Evolutionary conservation across 129 eudicot species (phyloP).

Genomic region (Daucus carota): DNA sequence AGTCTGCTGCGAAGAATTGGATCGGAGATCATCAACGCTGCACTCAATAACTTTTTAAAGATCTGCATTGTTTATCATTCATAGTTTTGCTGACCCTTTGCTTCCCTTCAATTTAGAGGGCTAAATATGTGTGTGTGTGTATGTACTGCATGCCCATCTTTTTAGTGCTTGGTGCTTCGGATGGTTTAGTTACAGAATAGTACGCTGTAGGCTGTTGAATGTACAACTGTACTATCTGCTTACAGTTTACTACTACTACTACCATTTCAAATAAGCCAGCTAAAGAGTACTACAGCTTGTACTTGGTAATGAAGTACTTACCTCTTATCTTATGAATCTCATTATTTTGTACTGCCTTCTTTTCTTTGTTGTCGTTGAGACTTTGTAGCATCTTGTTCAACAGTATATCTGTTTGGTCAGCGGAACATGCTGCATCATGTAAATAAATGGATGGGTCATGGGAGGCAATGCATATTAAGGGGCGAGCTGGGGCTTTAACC

Average conservation of each 20-base stretch:
- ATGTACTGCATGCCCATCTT: background rate
- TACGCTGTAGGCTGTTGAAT: background rate
- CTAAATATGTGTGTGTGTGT: no score
- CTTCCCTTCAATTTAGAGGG: no score
- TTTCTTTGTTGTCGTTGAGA: background rate
- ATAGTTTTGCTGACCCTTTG: background rate
- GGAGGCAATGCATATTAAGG: no score
- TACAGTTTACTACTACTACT: background rate
- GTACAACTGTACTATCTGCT: background rate
- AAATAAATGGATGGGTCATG: no score
- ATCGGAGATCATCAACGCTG: slow-evolving; percentile 77
- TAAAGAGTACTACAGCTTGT: slow-evolving; percentile 1
- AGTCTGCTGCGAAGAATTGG: background rate
- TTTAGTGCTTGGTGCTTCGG: background rate
- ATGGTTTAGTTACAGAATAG: background rate
- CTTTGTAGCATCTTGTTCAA: background rate
- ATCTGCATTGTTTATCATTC: slow-evolving; percentile 22
- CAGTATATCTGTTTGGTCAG: background rate
- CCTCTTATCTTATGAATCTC: background rate
- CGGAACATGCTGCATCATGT: background rate
- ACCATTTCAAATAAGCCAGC: background rate
- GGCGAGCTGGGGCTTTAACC: no score
- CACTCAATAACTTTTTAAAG: slow-evolving; percentile 83
- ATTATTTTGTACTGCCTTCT: slow-evolving; percentile 1
- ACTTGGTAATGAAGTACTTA: background rate